Evolutionary conservation across 371 early-diverging fungal species (phyloP).

Genomic region (Mucor piriformis): DNA sequence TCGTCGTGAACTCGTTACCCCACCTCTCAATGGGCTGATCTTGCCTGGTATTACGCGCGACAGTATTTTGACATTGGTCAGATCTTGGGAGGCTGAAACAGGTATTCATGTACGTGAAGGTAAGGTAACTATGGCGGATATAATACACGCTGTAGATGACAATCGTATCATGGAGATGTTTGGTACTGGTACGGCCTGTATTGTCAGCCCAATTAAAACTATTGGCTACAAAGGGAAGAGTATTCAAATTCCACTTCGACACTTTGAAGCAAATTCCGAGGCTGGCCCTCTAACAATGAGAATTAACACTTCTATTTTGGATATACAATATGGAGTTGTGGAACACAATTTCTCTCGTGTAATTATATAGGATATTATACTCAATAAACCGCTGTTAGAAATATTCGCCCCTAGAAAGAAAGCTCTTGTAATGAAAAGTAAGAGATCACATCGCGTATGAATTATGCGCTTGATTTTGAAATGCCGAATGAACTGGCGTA

Average conservation of each 20-base stretch:
- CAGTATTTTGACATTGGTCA: conserved; percentile 77
- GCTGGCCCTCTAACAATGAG: conserved; percentile 83
- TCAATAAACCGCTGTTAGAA: too few species aligned
- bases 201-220: conserved; percentile 85
- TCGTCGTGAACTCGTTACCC: conserved; percentile 84
- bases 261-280: conserved; percentile 67
- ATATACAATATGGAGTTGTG: conserved; percentile 88
- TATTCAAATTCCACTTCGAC: conserved; percentile 81
- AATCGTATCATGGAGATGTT: conserved; percentile 74
- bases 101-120: conserved; percentile 86
- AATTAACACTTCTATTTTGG: conserved; percentile 80
- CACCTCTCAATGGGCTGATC: conserved; percentile 91
- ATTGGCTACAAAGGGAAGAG: conserved; percentile 68
- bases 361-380: conserved; percentile 7
- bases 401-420: too few species aligned
- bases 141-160: conserved; percentile 72
- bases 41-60: conserved; percentile 93
- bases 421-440: too few species aligned
- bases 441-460: too few species aligned
- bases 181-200: conserved; percentile 94
- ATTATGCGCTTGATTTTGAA: too few species aligned
- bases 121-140: conserved; percentile 75
- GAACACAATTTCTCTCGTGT: conserved; percentile 57
- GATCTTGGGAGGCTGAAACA: conserved; percentile 62
- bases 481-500: too few species aligned